Evolutionary conservation across 305 asterid genomes (phyloP).

Genomic region (Solanum aculeatissimum): DNA sequence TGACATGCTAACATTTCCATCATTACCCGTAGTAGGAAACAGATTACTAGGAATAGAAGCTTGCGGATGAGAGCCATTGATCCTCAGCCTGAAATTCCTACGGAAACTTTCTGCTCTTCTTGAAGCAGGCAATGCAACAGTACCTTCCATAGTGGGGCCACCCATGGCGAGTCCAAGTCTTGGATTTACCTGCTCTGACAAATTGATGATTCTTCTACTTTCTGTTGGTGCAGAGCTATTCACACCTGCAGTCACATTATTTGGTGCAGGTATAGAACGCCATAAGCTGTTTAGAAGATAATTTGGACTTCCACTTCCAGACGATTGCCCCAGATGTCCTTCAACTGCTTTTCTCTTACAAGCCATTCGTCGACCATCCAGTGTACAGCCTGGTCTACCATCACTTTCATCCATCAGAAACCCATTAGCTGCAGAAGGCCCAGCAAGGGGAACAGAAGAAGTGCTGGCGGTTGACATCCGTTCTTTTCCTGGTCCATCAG

Average conservation of each 20-base stretch:
- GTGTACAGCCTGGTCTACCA: conserved; percentile 34
- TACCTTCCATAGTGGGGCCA: conserved; percentile 24
- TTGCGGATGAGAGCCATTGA: conserved; percentile 43
- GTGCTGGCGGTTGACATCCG: conserved; percentile 21
- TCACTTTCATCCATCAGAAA: conserved; percentile 28
- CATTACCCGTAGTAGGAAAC: conserved; percentile 15
- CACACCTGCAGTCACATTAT: conserved; percentile 13
- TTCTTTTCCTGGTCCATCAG: conserved; percentile 30
- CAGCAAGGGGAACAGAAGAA: conserved; percentile 28
- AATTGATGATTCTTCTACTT: conserved; percentile 15
- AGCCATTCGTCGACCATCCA: conserved; percentile 41
- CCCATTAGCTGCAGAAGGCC: conserved; percentile 26
- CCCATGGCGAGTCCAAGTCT: conserved; percentile 57
- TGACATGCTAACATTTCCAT: conserved; percentile 22
- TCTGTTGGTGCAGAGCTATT: conserved; percentile 18
- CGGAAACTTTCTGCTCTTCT: conserved; percentile 31
- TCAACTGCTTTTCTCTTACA: conserved; percentile 79
- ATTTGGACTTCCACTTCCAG: conserved; percentile 55
- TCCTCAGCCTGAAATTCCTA: conserved; percentile 51
- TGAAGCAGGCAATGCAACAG: conserved; percentile 23
- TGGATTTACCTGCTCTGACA: conserved; percentile 43
- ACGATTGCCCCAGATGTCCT: conserved; percentile 49
- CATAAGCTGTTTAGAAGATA: conserved; percentile 34
- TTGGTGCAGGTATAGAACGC: conserved; percentile 27
- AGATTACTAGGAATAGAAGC: conserved; percentile 22